phyloP scores from a whole-genome alignment of 169 alveolate species.

The Miamiensis avidus region DNA sequence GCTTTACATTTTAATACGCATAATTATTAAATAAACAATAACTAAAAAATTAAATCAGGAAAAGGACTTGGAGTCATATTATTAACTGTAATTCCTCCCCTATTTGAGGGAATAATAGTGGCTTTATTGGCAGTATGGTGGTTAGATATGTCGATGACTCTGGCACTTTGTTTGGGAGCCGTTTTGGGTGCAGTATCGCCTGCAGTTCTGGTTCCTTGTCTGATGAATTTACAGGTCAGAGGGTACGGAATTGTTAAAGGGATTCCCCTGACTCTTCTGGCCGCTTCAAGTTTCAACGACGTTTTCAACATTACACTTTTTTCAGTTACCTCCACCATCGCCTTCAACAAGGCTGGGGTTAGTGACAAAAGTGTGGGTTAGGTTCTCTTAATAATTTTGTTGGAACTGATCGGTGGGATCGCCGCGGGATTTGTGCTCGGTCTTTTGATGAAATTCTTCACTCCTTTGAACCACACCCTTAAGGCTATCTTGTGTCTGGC shows the following conservation, averaged over 20 bases:
- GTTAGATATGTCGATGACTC: constrained; percentile 9
- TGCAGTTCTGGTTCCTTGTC: constrained; percentile 49
- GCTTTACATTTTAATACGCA: neutral
- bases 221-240: constrained; percentile 28
- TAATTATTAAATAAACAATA: too few species aligned
- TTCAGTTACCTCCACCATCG: constrained; percentile 22
- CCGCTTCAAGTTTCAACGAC: constrained; percentile 54
- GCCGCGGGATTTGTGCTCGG: neutral
- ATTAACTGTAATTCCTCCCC: neutral
- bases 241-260: constrained; percentile 55
- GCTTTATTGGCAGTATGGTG: neutral
- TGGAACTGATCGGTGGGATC: neutral
- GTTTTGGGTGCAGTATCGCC: constrained; percentile 44
- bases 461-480: neutral
- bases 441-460: neutral
- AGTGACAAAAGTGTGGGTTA: neutral
- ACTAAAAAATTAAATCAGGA: neutral
- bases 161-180: constrained; percentile 41
- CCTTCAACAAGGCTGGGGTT: constrained; percentile 11
- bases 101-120: neutral
- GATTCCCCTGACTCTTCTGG: constrained; percentile 40
- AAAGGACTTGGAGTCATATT: neutral
- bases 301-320: constrained; percentile 33
- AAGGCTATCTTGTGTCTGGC: neutral
- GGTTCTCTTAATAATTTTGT: too few species aligned